A percentile compares a stretch with the other conserved stretches of the same genome.
Conservation (phyloP, 495 filamentous ascomycete species). For the Achaetomiella virescens region DNA sequence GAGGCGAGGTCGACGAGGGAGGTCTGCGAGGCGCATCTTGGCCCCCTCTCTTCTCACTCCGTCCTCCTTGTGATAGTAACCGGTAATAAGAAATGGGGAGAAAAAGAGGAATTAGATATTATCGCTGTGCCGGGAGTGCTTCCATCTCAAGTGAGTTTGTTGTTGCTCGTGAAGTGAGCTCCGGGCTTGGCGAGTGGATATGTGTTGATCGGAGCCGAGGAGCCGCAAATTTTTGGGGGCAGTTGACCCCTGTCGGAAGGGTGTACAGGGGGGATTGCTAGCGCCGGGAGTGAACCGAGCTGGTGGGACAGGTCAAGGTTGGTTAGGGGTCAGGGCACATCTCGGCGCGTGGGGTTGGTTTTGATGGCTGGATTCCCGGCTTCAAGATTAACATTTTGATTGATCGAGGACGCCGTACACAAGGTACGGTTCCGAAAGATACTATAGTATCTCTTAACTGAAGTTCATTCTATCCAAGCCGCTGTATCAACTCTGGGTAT, state of each 20-base stretch:
- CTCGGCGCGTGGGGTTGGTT: neutral
- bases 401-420: too few relatives aligned
- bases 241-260: neutral
- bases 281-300: slow-evolving; percentile 16
- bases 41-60: neutral
- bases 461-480: neutral
- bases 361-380: too few relatives aligned
- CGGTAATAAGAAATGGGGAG: neutral
- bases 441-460: too few relatives aligned
- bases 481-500: slow-evolving; percentile 14
- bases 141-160: neutral
- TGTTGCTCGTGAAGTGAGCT: neutral
- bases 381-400: too few relatives aligned
- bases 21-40: slow-evolving; percentile 43
- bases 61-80: neutral
- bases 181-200: neutral
- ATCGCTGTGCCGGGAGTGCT: neutral
- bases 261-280: slow-evolving; percentile 11
- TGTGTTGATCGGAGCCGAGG: neutral
- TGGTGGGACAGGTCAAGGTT: neutral
- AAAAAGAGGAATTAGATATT: neutral
- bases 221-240: slow-evolving; percentile 17
- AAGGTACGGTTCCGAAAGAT: too few relatives aligned
- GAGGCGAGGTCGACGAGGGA: slow-evolving; percentile 73
- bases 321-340: neutral